Evolutionary conservation across 1,139 yeast genomes (phyloP), one percentile per base, ranked within the genome.

Genomic region (Entelexis paramagnoliae): DNA sequence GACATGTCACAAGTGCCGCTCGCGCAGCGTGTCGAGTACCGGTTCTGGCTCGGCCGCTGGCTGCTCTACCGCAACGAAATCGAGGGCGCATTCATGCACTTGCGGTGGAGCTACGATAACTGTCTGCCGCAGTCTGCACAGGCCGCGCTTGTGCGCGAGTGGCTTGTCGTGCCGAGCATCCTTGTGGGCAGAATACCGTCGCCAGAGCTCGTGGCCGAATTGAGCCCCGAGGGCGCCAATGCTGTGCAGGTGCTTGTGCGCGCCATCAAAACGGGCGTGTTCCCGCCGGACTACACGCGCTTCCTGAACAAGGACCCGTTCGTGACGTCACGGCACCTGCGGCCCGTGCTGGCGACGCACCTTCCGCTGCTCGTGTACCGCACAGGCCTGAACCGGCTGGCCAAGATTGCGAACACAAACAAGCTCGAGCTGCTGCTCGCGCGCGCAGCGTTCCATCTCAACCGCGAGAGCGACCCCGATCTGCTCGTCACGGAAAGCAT

Each of bases 11-110:
- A 64, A 13, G 80, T 77, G 53, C 70, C 78, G 4, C 66, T 68
- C 43, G 66, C 77, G 1, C 80, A 81, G 56, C 78, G 77, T 51
- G 72, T 83, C 5, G 82, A 80, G 59, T 84, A 81, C 64, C 68
- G 91, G 50, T 85, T 73, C 63, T 77, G 80, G 60, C 70, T 83
- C 44, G 88, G 88, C 0, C 73, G 80, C 51, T 85, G 77, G 62
- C 79, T 80, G 60, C 64, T 84, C 48, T 73, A 78, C 42, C 81
- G 81, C 54, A 75, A 78, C 55, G 81, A 80, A 59, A 69, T 81
- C 32, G 66, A 70, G 13, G 74, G 72, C 50, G 77, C 87, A 2
- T 80, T 72, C 59, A 63, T 67, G 28, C 88, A 85, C 62, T 70
- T 86, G 43, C 60, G 67, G 30, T 82, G 88, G 84, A 79, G 89